Evolutionary conservation across 1,284 basidiomycete species (phyloP), one percentile per base, ranked within the genome.

Genomic region (Meripilus lineatus): DNA sequence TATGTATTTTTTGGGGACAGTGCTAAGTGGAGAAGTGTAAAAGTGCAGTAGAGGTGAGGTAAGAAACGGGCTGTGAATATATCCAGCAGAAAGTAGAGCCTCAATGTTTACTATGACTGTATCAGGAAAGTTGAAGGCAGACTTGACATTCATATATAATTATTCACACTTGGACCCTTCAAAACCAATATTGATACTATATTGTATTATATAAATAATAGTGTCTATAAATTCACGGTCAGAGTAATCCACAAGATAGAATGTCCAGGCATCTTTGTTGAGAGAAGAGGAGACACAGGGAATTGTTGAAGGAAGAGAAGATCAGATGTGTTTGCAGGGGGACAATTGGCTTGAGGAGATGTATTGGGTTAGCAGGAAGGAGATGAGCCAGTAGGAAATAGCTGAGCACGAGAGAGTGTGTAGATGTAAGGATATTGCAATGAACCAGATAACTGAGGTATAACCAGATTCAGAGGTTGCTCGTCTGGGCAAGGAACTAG

Each of bases 1-100:
- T 0, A 57, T 54, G 18, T 52, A 52, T 34, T 64, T 64, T 8
- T 54, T 50, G 1, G 53, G 50, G 26, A 58, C 56, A 0, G 52
- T 48, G 5, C 65, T 63, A 10, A 66, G 48, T 0, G 60, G 67
- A 0, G 59, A 66, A 33, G 21, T 41, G 2, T 54, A 38, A 39
- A 64, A 62, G 17, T 52, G 17, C 0, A 45, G 23, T 11, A 63
- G 34, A 1, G 61, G 64, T 0, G 56, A 56, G 10, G 35, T 7
- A 7, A 44, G 3, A 42, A 65, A 66, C 1, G 62, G 64, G 2
- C 64, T 61, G 5, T 44, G 46, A 4, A 50, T 42, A 26, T 44
- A 32, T 4, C 38, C 6, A 28, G 26, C 39, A 10, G 23, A 13
- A 14, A 15, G 21, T 36, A 38, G 46, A 28, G 36, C 32, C 7